Evolutionary conservation across 306 rosid genomes (phyloP).

Genomic region (Trifolium fragiferum): DNA sequence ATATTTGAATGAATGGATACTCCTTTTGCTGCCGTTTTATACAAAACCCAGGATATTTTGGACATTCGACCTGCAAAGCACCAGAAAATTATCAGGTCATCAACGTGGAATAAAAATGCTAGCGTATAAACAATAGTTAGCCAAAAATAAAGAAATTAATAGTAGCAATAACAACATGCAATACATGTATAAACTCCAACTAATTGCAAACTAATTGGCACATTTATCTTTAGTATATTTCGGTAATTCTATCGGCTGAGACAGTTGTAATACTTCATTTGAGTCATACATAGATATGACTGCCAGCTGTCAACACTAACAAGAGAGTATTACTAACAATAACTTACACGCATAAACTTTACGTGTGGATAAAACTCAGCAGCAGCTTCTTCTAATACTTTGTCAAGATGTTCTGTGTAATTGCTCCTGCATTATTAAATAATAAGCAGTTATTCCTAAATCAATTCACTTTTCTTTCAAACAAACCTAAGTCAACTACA

Average conservation of each 20-base stretch:
- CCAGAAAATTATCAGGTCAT: constrained; percentile 25
- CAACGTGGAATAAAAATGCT: neutral
- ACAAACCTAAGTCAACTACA: constrained; percentile 30
- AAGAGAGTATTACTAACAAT: neutral
- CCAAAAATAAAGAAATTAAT: constrained; percentile 16
- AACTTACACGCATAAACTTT: constrained; percentile 89
- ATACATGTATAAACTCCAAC: constrained; percentile 19
- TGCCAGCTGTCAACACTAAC: neutral
- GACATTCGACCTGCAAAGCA: constrained; percentile 90
- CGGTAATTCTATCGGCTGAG: constrained; percentile 13
- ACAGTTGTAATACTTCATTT: neutral
- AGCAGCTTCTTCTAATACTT: constrained; percentile 83
- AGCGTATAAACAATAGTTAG: neutral
- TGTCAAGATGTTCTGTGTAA: constrained; percentile 77
- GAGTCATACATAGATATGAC: constrained; percentile 7
- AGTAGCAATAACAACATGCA: constrained; percentile 2
- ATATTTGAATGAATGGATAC: constrained; percentile 88
- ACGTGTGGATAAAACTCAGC: constrained; percentile 81
- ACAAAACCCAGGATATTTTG: constrained; percentile 96
- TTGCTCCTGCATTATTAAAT: constrained; percentile 68
- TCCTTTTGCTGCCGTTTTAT: constrained; percentile 84
- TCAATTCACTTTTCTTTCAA: neutral
- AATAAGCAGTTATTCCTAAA: constrained; percentile 28
- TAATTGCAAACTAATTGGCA: constrained; percentile 12
- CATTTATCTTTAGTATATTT: neutral